Evolutionary conservation across 2,329 filamentous ascomycete species (phyloP), one percentile per base, ranked within the genome.

Genomic region (Alternaria sp.): DNA sequence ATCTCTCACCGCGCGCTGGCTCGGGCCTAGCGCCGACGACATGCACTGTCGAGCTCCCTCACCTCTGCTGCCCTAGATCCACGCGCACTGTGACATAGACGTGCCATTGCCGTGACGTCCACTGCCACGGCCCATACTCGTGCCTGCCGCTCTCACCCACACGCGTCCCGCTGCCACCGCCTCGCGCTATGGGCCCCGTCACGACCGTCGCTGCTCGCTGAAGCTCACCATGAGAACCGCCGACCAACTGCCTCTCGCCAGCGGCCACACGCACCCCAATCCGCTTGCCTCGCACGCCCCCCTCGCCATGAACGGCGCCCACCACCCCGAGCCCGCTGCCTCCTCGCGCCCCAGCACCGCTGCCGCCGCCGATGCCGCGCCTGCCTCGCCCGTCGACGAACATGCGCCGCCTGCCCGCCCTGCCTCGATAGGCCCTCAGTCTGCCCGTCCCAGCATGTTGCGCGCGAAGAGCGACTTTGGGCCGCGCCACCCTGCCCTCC

Each of bases 391-490:
- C 47, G 60, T 66, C 47, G 75, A 75, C 55, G 71, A 73, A 33
- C 65, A 68, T 30, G 50, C 66, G 10, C 58, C 65, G 61, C 84
- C 64, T 77, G 86, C 67, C 82, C 87, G 60, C 85, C 83, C 75
- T 86, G 84, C 74, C 18, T 67, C 68, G 84, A 88, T 67, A 84
- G 84, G 79, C 84, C 83, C 43, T 82, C 85, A 45, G 58, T 72
- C 65, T 53, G 71, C 59, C 20, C 75, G 76, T 1, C 81, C 83
- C 10, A 75, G 78, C 45, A 69, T 87, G 54, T 76, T 83, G 64
- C 82, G 88, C 64, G 84, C 88, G 46, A 89, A 84, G 73, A 90
- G 87, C 74, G 88, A 90, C 72, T 87, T 85, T 80, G 87, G 87
- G 10, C 86, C 87, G 10, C 78, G 80, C 54, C 74, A 71, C 55